Evolutionary conservation across 2,329 filamentous ascomycete genomes (phyloP).

Genomic region (Parastagonospora nodorum): DNA sequence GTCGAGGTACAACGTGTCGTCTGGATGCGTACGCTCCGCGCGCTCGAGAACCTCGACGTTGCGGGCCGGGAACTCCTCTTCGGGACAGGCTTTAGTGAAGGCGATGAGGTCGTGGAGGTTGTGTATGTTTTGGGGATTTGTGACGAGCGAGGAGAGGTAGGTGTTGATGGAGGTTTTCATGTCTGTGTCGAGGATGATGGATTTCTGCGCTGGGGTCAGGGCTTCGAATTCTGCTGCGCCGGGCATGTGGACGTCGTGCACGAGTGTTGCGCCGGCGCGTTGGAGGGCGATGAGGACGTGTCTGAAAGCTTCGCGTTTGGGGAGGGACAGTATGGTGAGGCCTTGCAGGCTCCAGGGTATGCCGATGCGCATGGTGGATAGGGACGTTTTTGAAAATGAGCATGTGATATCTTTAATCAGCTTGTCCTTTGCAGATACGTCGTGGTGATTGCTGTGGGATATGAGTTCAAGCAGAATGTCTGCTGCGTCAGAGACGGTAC

Average conservation of each 20-base stretch:
- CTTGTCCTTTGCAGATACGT: not conserved
- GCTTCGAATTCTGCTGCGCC: slow-evolving; percentile 46
- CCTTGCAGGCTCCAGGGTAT: slow-evolving; percentile 3
- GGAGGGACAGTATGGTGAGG: not conserved
- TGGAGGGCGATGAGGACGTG: slow-evolving; percentile 5
- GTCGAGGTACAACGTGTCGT: slow-evolving; percentile 57
- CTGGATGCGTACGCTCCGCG: slow-evolving; percentile 46
- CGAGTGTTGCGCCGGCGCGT: slow-evolving; percentile 10
- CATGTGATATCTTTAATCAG: not conserved
- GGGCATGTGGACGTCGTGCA: slow-evolving; percentile 35
- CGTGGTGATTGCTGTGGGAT: not conserved
- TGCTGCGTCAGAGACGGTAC: slow-evolving; percentile 57
- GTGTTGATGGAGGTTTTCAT: slow-evolving; percentile 59
- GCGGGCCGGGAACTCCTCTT: slow-evolving; percentile 62
- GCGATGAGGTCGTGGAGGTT: slow-evolving; percentile 55
- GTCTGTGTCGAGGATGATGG: slow-evolving; percentile 59
- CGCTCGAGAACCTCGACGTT: slow-evolving; percentile 50
- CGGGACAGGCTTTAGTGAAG: slow-evolving; percentile 57
- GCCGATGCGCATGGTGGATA: slow-evolving; percentile 12
- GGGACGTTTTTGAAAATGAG: slow-evolving; percentile 9
- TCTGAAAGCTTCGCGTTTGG: slow-evolving; percentile 8
- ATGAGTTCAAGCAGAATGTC: slow-evolving; percentile 52
- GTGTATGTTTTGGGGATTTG: slow-evolving; percentile 61
- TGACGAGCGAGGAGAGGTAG: slow-evolving; percentile 59
- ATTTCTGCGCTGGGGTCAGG: slow-evolving; percentile 42